Conservation (phyloP, 495 filamentous ascomycete genomes). For the Penicillium fimorum region DNA sequence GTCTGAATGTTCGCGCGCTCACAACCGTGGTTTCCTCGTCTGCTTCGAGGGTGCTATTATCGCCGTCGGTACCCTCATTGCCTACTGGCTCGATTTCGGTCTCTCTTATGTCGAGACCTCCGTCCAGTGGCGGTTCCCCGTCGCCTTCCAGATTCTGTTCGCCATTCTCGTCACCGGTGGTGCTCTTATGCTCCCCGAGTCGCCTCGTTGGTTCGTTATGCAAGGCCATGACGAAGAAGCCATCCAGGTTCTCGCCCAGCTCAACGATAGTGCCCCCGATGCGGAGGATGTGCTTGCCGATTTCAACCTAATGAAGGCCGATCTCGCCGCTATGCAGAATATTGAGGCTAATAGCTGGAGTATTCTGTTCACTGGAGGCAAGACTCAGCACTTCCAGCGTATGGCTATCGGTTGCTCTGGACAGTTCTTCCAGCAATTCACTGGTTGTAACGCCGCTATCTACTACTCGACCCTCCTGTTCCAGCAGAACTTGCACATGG, state of each 20-base stretch:
- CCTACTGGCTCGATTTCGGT: constrained; percentile 84
- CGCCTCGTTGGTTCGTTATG: constrained; percentile 71
- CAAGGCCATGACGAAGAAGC: constrained; percentile 57
- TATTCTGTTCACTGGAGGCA: constrained; percentile 42
- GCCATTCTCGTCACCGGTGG: constrained; percentile 57
- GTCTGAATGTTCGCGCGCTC: constrained; percentile 66
- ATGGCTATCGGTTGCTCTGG: constrained; percentile 45
- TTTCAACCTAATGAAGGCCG: constrained; percentile 49
- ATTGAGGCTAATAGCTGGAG: constrained; percentile 39
- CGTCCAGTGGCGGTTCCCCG: constrained; percentile 63
- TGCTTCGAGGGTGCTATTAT: constrained; percentile 80
- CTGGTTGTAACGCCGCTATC: constrained; percentile 75
- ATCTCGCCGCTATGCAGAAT: constrained; percentile 28
- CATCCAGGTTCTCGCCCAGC: constrained; percentile 64
- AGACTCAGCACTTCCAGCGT: constrained; percentile 48
- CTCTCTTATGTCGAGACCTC: constrained; percentile 54
- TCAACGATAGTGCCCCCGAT: constrained; percentile 35
- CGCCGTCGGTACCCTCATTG: constrained; percentile 72
- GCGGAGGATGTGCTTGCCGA: constrained; percentile 37
- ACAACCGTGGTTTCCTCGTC: constrained; percentile 75
- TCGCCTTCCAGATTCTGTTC: constrained; percentile 77
- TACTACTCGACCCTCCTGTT: constrained; percentile 83
- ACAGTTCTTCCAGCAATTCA: constrained; percentile 76
- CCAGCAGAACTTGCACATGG: constrained; percentile 57
- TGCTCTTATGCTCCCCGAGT: constrained; percentile 67